Evolutionary conservation across 2,329 filamentous ascomycete species (phyloP).

Genomic region (Calonectria leucothoes): DNA sequence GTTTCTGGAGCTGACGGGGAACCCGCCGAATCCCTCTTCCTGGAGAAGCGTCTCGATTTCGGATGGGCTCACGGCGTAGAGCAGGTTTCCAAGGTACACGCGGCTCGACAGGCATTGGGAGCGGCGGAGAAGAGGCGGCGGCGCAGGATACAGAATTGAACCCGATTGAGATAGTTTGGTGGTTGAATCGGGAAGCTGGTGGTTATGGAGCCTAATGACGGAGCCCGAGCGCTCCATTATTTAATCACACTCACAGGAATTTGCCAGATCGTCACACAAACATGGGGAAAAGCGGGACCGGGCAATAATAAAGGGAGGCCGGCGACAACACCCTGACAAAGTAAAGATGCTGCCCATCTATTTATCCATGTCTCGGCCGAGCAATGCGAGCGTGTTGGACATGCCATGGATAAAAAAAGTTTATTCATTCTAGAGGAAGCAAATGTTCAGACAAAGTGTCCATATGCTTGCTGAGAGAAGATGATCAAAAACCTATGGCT

Average conservation of each 20-base stretch:
- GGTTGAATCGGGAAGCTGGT: not conserved
- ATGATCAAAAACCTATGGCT: not conserved
- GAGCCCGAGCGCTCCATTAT: no score
- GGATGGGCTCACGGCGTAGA: conserved; percentile 61
- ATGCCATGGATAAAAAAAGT: not conserved
- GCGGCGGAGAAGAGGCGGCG: not conserved
- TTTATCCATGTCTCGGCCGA: no score
- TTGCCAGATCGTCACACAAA: not conserved
- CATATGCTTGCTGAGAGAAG: not conserved
- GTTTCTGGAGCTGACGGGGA: conserved; percentile 73
- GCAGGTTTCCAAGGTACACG: conserved; percentile 73
- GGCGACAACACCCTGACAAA: no score
- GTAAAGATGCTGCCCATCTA: no score
- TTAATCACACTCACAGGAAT: no score
- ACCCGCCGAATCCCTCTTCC: conserved; percentile 50
- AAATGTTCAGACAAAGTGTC: no score
- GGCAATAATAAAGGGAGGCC: no score
- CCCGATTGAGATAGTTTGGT: not conserved
- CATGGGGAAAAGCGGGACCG: no score
- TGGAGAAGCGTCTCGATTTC: conserved; percentile 72
- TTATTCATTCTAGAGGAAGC: not conserved
- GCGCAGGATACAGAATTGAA: no score
- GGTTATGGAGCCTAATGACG: no score
- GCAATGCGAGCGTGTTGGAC: not conserved
- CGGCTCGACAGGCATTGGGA: conserved; percentile 43